These are phyloP conservation scores for Antarctomyces pellizariae DNA, from an alignment of 495 filamentous ascomycete species.

Conservation along the genomic window DNA sequence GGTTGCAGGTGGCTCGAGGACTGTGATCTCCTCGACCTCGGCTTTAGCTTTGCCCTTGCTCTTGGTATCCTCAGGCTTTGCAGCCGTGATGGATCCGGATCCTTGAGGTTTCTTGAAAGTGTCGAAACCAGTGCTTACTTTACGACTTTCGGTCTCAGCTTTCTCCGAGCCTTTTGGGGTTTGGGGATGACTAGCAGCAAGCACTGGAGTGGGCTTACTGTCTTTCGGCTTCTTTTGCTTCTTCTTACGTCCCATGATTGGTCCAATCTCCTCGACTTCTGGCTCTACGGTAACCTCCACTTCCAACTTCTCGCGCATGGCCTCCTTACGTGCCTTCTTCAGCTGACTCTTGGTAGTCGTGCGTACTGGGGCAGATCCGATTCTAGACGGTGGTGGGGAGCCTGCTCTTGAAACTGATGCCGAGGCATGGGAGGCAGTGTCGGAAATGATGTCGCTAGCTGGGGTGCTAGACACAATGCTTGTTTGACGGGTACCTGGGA, in stretches of 20 bases:
- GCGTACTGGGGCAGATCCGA: conserved; percentile 55
- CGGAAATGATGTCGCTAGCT: conserved; percentile 48
- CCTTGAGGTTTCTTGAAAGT: too few species aligned
- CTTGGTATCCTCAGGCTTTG: conserved; percentile 6
- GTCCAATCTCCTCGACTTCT: conserved; percentile 56
- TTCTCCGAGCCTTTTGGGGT: too few species aligned
- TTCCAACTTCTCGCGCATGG: conserved; percentile 32
- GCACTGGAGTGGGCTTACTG: conserved; percentile 7
- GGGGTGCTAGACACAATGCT: conserved; percentile 47
- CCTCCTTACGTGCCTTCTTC: conserved; percentile 68
- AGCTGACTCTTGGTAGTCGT: conserved; percentile 74
- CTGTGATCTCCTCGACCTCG: conserved; percentile 17
- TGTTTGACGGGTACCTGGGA: conserved; percentile 27
- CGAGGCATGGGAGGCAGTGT: conserved; percentile 54
- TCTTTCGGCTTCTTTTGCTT: conserved; percentile 60
- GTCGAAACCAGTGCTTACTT: too few species aligned
- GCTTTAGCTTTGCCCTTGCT: conserved; percentile 14
- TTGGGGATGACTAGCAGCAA: conserved; percentile 6
- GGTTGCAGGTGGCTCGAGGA: conserved; percentile 10
- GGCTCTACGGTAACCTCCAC: too few species aligned
- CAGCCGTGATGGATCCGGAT: conserved; percentile 12
- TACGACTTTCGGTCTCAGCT: too few species aligned
- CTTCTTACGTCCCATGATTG: conserved; percentile 72
- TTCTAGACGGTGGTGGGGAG: conserved; percentile 50
- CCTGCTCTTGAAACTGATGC: conserved; percentile 63